Conservation (phyloP, 768 basidiomycete genomes). For the Lentinus brumalis region DNA sequence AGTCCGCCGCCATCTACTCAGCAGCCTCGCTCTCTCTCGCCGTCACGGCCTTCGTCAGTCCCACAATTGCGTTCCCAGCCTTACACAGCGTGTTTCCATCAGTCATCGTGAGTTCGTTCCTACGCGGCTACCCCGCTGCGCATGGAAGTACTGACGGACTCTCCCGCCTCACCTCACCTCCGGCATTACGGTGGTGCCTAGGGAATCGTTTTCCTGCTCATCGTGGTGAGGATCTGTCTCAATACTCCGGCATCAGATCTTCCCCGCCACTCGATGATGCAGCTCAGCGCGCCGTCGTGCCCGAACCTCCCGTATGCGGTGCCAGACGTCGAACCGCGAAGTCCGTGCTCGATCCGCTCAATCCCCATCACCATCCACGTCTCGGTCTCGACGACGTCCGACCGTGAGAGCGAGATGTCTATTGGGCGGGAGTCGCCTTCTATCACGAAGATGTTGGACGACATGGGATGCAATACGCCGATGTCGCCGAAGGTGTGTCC, state of each 20-base stretch:
- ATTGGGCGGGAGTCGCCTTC: background rate
- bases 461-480: background rate
- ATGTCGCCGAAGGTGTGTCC: too few relatives aligned
- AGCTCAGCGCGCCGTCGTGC: background rate
- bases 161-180: background rate
- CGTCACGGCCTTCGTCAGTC: background rate
- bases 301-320: background rate
- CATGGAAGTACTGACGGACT: background rate
- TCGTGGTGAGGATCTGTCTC: background rate
- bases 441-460: background rate
- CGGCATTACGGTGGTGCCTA: background rate
- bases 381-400: constrained; percentile 15
- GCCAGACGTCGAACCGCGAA: background rate
- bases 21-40: background rate
- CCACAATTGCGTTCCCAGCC: background rate
- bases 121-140: background rate
- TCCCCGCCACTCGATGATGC: background rate
- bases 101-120: background rate
- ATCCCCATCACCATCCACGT: constrained; percentile 14
- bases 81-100: constrained; percentile 1
- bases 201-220: background rate
- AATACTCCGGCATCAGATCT: background rate
- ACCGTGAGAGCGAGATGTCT: background rate
- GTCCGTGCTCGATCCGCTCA: background rate
- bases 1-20: background rate